These are phyloP conservation scores for Hypericum androsaemum DNA, from an alignment of 345 rosid genomes.

Conservation along the genomic window DNA sequence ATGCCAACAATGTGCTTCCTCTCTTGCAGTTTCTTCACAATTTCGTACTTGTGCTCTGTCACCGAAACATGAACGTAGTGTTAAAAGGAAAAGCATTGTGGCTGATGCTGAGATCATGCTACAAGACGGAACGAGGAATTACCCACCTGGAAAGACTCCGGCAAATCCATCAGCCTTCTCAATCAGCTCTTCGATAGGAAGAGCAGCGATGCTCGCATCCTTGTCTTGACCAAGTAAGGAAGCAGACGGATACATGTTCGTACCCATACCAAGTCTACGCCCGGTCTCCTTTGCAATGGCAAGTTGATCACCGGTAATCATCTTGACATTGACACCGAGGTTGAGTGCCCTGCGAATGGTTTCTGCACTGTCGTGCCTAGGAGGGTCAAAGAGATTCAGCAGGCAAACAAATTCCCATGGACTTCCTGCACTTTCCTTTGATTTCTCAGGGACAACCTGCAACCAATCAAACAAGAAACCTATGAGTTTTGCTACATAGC, in stretches of 20 bases:
- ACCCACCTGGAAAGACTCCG: conserved; percentile 1
- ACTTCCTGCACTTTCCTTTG: too few species aligned
- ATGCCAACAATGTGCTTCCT: conserved; percentile 5
- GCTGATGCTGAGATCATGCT: not conserved
- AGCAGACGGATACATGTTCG: conserved; percentile 4
- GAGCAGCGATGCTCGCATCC: conserved; percentile 1
- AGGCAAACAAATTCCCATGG: too few species aligned
- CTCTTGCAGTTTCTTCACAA: conserved; percentile 1
- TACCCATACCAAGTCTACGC: conserved; percentile 4
- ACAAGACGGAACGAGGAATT: not conserved
- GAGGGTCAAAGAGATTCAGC: too few species aligned
- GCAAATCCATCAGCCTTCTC: conserved; percentile 6
- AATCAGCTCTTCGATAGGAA: not conserved
- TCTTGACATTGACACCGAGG: too few species aligned
- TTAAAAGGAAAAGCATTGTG: not conserved
- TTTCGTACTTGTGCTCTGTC: conserved; percentile 4
- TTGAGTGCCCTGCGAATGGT: too few species aligned
- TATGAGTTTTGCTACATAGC: too few species aligned
- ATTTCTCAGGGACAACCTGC: too few species aligned
- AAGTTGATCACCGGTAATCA: not conserved
- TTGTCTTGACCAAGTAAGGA: not conserved
- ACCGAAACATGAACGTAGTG: not conserved
- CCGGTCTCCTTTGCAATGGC: conserved; percentile 2
- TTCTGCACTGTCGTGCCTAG: too few species aligned
- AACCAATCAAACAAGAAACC: too few species aligned